Conservation (phyloP, 2,329 filamentous ascomycete species). For the Colletotrichum horii region DNA sequence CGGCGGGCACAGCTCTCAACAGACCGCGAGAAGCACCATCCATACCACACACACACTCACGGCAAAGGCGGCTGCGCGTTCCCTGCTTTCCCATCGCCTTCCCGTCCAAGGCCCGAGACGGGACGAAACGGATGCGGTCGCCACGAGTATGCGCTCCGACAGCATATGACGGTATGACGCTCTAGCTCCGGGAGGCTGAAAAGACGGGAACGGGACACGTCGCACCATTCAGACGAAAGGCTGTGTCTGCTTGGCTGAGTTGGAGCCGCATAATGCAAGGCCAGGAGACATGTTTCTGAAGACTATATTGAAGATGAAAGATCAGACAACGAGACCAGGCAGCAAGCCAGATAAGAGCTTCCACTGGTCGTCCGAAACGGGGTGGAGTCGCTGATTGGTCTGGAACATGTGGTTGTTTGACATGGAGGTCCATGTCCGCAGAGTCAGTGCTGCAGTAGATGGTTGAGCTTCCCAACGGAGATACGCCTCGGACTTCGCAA, state of each 20-base stretch:
- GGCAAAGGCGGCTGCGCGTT: neutral
- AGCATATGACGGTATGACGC: neutral
- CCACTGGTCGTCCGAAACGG: neutral
- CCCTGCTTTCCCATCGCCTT: neutral
- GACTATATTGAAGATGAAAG: neutral
- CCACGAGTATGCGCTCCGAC: neutral
- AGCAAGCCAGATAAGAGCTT: neutral
- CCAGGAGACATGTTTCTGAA: neutral
- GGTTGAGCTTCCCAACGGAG: neutral
- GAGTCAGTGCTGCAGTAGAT: neutral
- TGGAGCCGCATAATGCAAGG: slow-evolving; percentile 7
- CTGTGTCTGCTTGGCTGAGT: neutral
- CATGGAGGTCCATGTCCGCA: slow-evolving; percentile 4
- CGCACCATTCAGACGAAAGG: slow-evolving; percentile 15
- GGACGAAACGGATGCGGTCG: slow-evolving; percentile 10
- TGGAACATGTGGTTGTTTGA: slow-evolving; percentile 2
- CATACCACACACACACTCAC: neutral
- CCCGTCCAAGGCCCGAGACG: neutral
- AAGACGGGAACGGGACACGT: slow-evolving; percentile 5
- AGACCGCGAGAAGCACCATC: neutral
- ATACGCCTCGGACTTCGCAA: neutral
- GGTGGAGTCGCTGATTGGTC: neutral
- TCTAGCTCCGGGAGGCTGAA: neutral
- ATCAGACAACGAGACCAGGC: neutral
- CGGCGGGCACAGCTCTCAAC: neutral